Percentiles rank a stretch among this genome's conserved stretches.
Evolutionary conservation across 2,329 filamentous ascomycete genomes (phyloP).

Genomic region (Sarocladium kiliense): DNA sequence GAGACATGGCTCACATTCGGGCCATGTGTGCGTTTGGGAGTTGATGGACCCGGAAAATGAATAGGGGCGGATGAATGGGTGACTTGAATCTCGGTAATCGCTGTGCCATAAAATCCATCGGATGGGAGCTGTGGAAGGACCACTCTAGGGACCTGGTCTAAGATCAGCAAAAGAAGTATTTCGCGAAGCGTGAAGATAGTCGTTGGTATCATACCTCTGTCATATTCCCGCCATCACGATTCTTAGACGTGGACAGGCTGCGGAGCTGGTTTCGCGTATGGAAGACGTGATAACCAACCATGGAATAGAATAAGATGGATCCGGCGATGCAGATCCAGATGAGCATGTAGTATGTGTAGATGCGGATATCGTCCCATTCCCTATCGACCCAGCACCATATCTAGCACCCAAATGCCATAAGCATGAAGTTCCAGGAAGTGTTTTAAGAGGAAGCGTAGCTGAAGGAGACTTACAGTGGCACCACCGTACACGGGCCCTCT

Average conservation of each 20-base stretch:
- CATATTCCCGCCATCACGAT: constrained; percentile 18
- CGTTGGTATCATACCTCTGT: constrained; percentile 20
- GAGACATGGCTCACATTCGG: constrained; percentile 15
- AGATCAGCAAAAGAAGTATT: constrained; percentile 9
- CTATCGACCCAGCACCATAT: constrained; percentile 59
- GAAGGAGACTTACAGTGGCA: constrained; percentile 42
- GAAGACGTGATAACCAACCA: constrained; percentile 57
- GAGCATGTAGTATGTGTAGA: constrained; percentile 57
- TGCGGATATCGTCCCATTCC: constrained; percentile 50
- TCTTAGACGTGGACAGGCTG: constrained; percentile 41
- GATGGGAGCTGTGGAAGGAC: constrained; percentile 19
- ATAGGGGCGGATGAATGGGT: constrained; percentile 24
- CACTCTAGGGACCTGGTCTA: constrained; percentile 11
- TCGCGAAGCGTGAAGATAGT: not conserved
- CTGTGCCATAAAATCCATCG: constrained; percentile 41
- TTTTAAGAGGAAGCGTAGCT: not conserved
- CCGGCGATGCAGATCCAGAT: constrained; percentile 56
- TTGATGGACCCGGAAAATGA: constrained; percentile 13
- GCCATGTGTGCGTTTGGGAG: constrained; percentile 18
- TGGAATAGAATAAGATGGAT: constrained; percentile 49
- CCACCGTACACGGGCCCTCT: constrained; percentile 46
- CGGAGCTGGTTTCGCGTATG: constrained; percentile 49
- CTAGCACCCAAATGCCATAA: too few relatives aligned
- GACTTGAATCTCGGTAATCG: constrained; percentile 48
- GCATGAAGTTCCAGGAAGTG: too few relatives aligned